Percentiles rank a stretch among this genome's conserved stretches.
These are phyloP conservation scores for Phytophthora ohioensis DNA, from an alignment of 352 stramenopile genomes.

Conservation along the genomic window DNA sequence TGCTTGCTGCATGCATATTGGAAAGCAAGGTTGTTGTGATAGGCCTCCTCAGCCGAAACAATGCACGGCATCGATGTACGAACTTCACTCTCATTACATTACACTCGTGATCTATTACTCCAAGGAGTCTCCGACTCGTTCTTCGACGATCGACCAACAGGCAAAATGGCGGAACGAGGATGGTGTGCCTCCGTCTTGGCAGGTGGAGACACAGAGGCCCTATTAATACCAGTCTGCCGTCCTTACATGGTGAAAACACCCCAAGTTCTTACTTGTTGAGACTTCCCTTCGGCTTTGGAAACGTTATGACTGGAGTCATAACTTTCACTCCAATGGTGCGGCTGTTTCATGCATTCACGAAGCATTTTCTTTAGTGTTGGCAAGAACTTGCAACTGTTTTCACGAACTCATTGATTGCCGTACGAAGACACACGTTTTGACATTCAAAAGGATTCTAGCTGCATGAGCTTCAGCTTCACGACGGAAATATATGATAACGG, in stretches of 20 bases:
- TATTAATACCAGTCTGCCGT: too few relatives aligned
- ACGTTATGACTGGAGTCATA: too few relatives aligned
- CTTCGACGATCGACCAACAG: constrained; percentile 14
- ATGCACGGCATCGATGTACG: too few relatives aligned
- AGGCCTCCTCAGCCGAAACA: too few relatives aligned
- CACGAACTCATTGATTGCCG: too few relatives aligned
- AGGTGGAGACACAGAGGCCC: too few relatives aligned
- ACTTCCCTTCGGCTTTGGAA: neutral
- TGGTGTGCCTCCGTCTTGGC: neutral
- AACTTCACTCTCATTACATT: neutral
- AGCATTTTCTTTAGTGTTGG: neutral
- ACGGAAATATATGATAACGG: neutral
- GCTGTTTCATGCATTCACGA: neutral
- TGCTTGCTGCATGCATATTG: too few relatives aligned
- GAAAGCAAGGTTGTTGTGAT: too few relatives aligned
- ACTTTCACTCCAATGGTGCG: too few relatives aligned
- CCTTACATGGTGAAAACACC: too few relatives aligned
- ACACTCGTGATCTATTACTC: neutral
- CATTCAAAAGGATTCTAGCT: neutral
- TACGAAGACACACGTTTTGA: neutral
- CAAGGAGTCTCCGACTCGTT: neutral
- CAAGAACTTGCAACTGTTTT: neutral
- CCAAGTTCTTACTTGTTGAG: neutral
- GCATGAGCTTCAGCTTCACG: constrained; percentile 1
- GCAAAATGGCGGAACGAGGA: constrained; percentile 9